A percentile compares a stretch with the other conserved stretches of the same genome.
These are phyloP conservation scores for Aspergillus indologenus DNA, from an alignment of 495 filamentous ascomycete genomes.

Conservation along the genomic window DNA sequence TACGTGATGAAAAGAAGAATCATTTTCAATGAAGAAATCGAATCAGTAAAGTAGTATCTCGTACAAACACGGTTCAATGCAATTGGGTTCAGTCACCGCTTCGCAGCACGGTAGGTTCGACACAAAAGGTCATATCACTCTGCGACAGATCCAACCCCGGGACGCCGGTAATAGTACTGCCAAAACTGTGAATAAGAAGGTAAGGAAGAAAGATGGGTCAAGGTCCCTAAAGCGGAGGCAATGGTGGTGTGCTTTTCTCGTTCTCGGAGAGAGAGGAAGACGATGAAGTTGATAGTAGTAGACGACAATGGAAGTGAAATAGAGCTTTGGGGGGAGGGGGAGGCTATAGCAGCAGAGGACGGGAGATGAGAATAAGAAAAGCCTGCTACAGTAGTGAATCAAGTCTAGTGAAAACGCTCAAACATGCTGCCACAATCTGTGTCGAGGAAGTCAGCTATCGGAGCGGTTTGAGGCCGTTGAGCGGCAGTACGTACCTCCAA, in stretches of 20 bases:
- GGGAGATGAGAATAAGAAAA: conserved; percentile 12
- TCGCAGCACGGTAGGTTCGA: not conserved
- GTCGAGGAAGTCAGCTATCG: conserved; percentile 15
- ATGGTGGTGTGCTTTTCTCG: not conserved
- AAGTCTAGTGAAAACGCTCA: conserved; percentile 94
- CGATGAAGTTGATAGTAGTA: conserved; percentile 14
- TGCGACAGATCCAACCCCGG: not conserved
- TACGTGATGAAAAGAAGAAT: not conserved
- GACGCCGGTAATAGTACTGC: not conserved
- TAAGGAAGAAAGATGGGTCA: not conserved
- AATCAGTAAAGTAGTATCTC: not conserved
- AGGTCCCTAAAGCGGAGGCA: not conserved
- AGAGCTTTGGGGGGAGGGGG: not conserved
- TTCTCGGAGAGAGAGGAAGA: conserved; percentile 8
- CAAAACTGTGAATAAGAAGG: not conserved
- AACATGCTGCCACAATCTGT: conserved; percentile 85
- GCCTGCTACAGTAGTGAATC: conserved; percentile 76
- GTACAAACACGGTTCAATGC: not conserved
- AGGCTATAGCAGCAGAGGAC: conserved; percentile 12
- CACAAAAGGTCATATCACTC: not conserved
- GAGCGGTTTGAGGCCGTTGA: not conserved
- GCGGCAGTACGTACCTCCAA: conserved; percentile 66
- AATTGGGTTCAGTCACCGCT: not conserved
- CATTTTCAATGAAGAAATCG: not conserved
- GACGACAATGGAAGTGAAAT: not conserved